Evolutionary conservation across 2,329 filamentous ascomycete genomes (phyloP).

Genomic region (Colletotrichum higginsianum): DNA sequence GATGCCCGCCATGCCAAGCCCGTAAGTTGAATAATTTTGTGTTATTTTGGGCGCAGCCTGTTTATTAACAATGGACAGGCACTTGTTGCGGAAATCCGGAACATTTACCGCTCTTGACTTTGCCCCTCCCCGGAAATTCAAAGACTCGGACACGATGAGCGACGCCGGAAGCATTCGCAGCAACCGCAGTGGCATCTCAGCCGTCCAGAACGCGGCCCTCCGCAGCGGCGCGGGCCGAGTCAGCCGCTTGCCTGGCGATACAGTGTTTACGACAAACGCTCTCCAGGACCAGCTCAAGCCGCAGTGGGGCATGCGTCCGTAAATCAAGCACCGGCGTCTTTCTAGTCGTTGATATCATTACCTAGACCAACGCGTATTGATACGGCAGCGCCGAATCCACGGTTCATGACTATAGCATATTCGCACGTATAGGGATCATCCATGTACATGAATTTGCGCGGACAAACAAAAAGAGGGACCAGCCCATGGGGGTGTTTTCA

Average conservation of each 20-base stretch:
- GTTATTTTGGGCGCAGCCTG: too few relatives aligned
- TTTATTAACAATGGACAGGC: slow-evolving; percentile 59
- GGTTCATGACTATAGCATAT: slow-evolving; percentile 38
- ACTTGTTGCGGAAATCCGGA: slow-evolving; percentile 81
- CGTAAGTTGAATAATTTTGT: slow-evolving; percentile 70
- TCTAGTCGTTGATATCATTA: slow-evolving; percentile 41
- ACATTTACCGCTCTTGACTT: slow-evolving; percentile 88
- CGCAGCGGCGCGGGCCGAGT: slow-evolving; percentile 89
- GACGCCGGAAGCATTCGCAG: slow-evolving; percentile 77
- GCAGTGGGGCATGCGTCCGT: slow-evolving; percentile 69
- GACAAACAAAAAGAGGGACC: slow-evolving; percentile 10
- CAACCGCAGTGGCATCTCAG: slow-evolving; percentile 84
- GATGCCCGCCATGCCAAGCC: slow-evolving; percentile 86
- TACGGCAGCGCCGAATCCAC: slow-evolving; percentile 42
- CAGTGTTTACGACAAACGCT: slow-evolving; percentile 83
- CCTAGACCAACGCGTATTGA: slow-evolving; percentile 36
- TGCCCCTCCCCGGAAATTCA: slow-evolving; percentile 82
- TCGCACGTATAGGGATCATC: slow-evolving; percentile 32
- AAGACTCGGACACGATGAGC: slow-evolving; percentile 72
- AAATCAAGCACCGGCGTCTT: slow-evolving; percentile 41
- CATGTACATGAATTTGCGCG: slow-evolving; percentile 38
- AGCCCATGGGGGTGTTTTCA: slow-evolving; percentile 8
- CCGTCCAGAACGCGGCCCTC: slow-evolving; percentile 78
- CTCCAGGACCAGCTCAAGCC: slow-evolving; percentile 74
- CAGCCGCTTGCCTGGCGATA: slow-evolving; percentile 85